These are phyloP conservation scores for Calocybe indica DNA, from an alignment of 768 basidiomycete species.

Conservation along the genomic window DNA sequence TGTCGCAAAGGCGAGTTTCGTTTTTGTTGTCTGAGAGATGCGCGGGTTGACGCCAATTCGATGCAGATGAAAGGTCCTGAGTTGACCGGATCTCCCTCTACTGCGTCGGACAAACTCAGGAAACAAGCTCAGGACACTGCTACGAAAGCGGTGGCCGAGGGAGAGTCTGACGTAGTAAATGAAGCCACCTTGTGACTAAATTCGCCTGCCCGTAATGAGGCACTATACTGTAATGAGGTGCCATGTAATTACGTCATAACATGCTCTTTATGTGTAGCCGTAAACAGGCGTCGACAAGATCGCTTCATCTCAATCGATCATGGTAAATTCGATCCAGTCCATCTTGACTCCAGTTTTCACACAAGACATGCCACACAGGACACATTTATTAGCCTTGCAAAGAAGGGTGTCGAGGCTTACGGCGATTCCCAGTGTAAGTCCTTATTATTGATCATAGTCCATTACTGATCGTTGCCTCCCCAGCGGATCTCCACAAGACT, in stretches of 20 bases:
- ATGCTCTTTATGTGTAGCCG: too few relatives aligned
- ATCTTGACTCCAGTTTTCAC: neutral
- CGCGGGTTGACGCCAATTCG: neutral
- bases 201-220: too few relatives aligned
- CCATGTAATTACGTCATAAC: too few relatives aligned
- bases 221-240: too few relatives aligned
- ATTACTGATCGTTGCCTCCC: slow-evolving; percentile 11
- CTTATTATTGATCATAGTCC: slow-evolving; percentile 1
- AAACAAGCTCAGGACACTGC: slow-evolving; percentile 33
- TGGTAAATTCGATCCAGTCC: slow-evolving; percentile 1
- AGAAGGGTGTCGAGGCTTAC: slow-evolving; percentile 57
- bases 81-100: slow-evolving; percentile 18
- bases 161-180: slow-evolving; percentile 36
- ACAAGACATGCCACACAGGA: slow-evolving; percentile 36
- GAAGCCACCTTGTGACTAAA: too few relatives aligned
- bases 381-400: slow-evolving; percentile 62
- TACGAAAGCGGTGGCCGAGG: slow-evolving; percentile 50
- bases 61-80: slow-evolving; percentile 25
- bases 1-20: slow-evolving; percentile 40
- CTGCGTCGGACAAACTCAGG: slow-evolving; percentile 31
- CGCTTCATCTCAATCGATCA: slow-evolving; percentile 6
- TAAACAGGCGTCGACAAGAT: neutral
- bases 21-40: neutral
- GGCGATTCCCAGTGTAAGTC: slow-evolving; percentile 39
- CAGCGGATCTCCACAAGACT: slow-evolving; percentile 45